Conservation (phyloP, 1,284 basidiomycete species). For the Fomitopsis schrenkii region DNA sequence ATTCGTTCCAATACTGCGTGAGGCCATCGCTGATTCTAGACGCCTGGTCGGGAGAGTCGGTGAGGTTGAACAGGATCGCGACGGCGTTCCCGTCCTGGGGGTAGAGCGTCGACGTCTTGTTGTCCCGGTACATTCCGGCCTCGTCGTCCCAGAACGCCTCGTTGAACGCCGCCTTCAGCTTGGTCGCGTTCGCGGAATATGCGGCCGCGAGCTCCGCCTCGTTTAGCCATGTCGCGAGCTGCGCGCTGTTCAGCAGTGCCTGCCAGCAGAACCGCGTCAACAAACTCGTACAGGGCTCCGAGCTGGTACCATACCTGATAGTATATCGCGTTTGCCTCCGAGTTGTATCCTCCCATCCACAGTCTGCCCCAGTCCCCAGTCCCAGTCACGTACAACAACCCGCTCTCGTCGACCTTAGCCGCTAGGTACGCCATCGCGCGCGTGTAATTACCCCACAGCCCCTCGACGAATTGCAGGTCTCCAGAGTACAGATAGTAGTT, state of each 20-base stretch:
- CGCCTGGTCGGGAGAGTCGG: constrained; percentile 35
- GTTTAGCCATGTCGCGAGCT: constrained; percentile 40
- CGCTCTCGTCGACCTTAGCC: constrained; percentile 39
- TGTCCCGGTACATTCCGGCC: constrained; percentile 46
- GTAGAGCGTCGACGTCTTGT: constrained; percentile 37
- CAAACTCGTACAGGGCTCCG: not conserved
- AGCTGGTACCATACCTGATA: constrained; percentile 31
- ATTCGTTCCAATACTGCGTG: constrained; percentile 44
- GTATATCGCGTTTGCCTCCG: constrained; percentile 44
- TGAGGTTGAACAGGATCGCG: constrained; percentile 46
- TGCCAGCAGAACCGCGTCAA: constrained; percentile 11
- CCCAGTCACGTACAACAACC: constrained; percentile 44
- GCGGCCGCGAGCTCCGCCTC: constrained; percentile 27
- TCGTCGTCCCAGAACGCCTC: constrained; percentile 38
- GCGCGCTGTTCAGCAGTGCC: constrained; percentile 44
- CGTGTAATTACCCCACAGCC: constrained; percentile 47
- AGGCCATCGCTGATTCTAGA: constrained; percentile 39
- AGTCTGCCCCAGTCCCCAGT: constrained; percentile 48
- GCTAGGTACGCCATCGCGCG: constrained; percentile 42
- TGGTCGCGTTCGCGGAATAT: constrained; percentile 38
- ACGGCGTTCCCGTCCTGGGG: constrained; percentile 51
- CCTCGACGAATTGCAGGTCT: constrained; percentile 38
- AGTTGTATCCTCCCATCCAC: constrained; percentile 43
- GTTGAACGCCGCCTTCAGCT: constrained; percentile 40
- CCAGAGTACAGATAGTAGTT: constrained; percentile 45